These are phyloP conservation scores for Bruguiera gymnorhiza DNA, from an alignment of 345 rosid species.

Conservation along the genomic window DNA sequence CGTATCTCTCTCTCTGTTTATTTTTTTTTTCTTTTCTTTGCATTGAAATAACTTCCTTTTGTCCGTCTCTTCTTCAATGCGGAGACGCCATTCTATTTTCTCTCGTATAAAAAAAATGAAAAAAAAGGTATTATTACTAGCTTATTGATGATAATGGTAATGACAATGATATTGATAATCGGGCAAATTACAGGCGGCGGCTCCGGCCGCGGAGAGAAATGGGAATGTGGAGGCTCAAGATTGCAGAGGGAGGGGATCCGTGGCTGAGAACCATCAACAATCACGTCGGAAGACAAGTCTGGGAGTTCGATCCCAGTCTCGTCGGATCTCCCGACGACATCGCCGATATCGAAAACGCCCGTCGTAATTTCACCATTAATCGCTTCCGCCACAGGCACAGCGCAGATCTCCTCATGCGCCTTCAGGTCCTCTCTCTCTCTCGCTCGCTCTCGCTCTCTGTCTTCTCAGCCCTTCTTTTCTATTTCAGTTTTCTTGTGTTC, in stretches of 20 bases:
- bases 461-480: too few species aligned
- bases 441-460: neutral
- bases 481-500: too few species aligned
- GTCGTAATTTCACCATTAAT: conserved; percentile 44
- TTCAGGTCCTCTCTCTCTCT: conserved; percentile 43
- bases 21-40: too few species aligned
- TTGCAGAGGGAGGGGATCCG: conserved; percentile 73
- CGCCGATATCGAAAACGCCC: conserved; percentile 55
- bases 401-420: conserved; percentile 83
- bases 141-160: too few species aligned
- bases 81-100: too few species aligned
- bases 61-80: too few species aligned
- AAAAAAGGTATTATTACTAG: too few species aligned
- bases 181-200: too few species aligned
- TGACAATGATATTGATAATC: too few species aligned
- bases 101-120: too few species aligned
- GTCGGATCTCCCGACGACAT: conserved; percentile 59
- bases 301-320: conserved; percentile 80
- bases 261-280: conserved; percentile 67
- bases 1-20: too few species aligned
- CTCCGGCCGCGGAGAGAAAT: neutral
- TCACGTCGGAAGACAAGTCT: conserved; percentile 75
- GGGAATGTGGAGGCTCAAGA: conserved; percentile 86
- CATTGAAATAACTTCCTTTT: too few species aligned
- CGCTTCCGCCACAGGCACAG: conserved; percentile 75